Percentiles rank a stretch among this genome's conserved stretches.
These are phyloP conservation scores for Crithidia acanthocephali DNA, from an alignment of 208 protist genomes.

Conservation along the genomic window DNA sequence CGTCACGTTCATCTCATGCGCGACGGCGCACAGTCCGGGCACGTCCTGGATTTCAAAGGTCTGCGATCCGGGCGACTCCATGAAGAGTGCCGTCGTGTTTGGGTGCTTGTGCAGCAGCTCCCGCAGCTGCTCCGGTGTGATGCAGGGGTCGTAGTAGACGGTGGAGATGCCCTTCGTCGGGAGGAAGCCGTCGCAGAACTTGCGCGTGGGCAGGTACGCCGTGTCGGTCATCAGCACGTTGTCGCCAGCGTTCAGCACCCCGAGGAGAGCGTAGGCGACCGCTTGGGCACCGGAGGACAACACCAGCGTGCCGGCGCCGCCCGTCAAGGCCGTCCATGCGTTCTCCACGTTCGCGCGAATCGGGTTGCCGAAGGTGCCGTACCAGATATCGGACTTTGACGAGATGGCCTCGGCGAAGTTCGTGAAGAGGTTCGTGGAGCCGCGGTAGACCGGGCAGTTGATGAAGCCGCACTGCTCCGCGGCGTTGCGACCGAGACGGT, in stretches of 20 bases:
- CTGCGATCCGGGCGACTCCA: conserved; percentile 39
- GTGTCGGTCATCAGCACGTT: conserved; percentile 39
- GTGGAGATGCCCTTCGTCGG: conserved; percentile 30
- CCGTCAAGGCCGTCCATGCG: conserved; percentile 36
- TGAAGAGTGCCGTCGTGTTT: conserved; percentile 35
- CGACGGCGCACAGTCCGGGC: conserved; percentile 28
- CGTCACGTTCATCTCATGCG: conserved; percentile 21
- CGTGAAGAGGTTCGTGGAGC: conserved; percentile 35
- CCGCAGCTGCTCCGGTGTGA: conserved; percentile 33
- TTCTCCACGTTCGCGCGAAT: conserved; percentile 30
- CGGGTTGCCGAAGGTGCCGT: conserved; percentile 40
- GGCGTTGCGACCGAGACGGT: conserved; percentile 32
- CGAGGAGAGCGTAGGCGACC: conserved; percentile 35
- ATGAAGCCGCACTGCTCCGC: conserved; percentile 34
- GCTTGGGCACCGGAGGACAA: conserved; percentile 36
- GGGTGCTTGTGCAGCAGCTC: conserved; percentile 32
- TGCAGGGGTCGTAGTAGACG: conserved; percentile 41
- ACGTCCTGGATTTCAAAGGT: conserved; percentile 43
- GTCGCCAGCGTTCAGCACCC: conserved; percentile 26
- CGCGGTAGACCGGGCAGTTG: conserved; percentile 43
- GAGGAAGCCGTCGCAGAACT: conserved; percentile 35
- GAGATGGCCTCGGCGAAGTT: conserved; percentile 24
- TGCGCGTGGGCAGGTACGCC: conserved; percentile 34
- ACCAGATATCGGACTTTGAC: conserved; percentile 13
- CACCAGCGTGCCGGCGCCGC: conserved; percentile 31